Conservation (phyloP, 2,329 filamentous ascomycete genomes). For the Xylogone sp. region DNA sequence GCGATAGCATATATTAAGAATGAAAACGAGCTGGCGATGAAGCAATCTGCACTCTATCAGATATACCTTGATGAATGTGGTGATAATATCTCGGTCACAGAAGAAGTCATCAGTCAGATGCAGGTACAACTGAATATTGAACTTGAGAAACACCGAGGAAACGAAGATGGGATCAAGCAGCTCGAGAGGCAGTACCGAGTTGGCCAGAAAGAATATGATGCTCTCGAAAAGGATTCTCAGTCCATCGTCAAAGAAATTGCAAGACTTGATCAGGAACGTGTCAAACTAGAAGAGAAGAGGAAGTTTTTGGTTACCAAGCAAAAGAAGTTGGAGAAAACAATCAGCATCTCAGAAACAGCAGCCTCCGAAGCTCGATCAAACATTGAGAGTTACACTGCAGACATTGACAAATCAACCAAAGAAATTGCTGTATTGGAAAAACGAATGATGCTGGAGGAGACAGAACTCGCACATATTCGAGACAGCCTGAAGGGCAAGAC, state of each 20-base stretch:
- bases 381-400: conserved; percentile 71
- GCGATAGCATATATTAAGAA: conserved; percentile 84
- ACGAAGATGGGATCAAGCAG: conserved; percentile 84
- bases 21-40: conserved; percentile 87
- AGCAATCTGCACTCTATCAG: conserved; percentile 90
- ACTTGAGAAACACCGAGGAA: conserved; percentile 86
- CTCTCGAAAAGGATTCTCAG: conserved; percentile 77
- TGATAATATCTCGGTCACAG: conserved; percentile 82
- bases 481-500: conserved; percentile 93
- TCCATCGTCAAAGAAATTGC: conserved; percentile 79
- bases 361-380: conserved; percentile 72
- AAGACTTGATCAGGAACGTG: conserved; percentile 91
- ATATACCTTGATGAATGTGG: conserved; percentile 84
- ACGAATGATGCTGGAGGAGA: conserved; percentile 73
- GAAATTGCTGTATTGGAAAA: conserved; percentile 75
- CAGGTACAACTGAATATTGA: conserved; percentile 83
- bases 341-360: conserved; percentile 71
- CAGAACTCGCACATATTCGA: conserved; percentile 76
- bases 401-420: conserved; percentile 72
- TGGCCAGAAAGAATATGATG: conserved; percentile 78
- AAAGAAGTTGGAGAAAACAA: conserved; percentile 90
- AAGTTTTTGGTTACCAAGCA: conserved; percentile 90
- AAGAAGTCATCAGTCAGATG: conserved; percentile 88
- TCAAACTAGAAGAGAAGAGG: conserved; percentile 97
- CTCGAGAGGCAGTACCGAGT: conserved; percentile 81